Evolutionary conservation across 2,329 filamentous ascomycete species (phyloP), one percentile per base, ranked within the genome.

Genomic region (Colletotrichum sp.): DNA sequence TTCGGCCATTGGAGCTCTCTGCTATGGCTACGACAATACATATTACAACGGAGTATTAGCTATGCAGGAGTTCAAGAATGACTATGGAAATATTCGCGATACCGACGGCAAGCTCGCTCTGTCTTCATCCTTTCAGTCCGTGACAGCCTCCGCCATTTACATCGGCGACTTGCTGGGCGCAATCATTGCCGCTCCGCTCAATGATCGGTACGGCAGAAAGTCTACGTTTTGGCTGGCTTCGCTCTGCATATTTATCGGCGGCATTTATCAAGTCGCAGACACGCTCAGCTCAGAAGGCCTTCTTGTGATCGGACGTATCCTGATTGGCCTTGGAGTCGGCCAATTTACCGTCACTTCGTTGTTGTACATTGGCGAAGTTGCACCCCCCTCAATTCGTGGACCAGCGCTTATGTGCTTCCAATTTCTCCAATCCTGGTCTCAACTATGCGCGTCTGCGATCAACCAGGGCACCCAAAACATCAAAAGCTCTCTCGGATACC

Each of bases 51-150:
- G 81, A 26, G 57, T 60, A 16, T n/a, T 60, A 15, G 81, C 77
- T 36, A 83, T 83, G 81, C 72, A 78, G 67, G 67, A 76, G 57
- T 82, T 83, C 72, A 81, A 78, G 59, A 75, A 79, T 66, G 76
- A 82, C 69, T 83, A 80, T 68, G 81, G 80, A n/a, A 75, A 39
- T 55, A 74, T 71, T 39, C n/a, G 26, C 30, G 77, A 79, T 49
- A 71, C 68, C 26, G 66, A 79, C 65, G 81, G 81, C 18, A 75
- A 72, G 18, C 44, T 49, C 18, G 18, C 44, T 21, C 44, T 49
- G 7, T n/a, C 44, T 49, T 49, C 44, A 10, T 49, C 44, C 18
- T 49, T 49, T 12, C 24, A 63, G 63, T 18, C 71, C 74, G 4
- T 75, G 82, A 6, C 68, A 80, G 75, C 44, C 44, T 49, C 18